A percentile compares a stretch with the other conserved stretches of the same genome.
Evolutionary conservation across 108 stramenopile species (phyloP).

Genomic region (Licmophora abbreviata): DNA sequence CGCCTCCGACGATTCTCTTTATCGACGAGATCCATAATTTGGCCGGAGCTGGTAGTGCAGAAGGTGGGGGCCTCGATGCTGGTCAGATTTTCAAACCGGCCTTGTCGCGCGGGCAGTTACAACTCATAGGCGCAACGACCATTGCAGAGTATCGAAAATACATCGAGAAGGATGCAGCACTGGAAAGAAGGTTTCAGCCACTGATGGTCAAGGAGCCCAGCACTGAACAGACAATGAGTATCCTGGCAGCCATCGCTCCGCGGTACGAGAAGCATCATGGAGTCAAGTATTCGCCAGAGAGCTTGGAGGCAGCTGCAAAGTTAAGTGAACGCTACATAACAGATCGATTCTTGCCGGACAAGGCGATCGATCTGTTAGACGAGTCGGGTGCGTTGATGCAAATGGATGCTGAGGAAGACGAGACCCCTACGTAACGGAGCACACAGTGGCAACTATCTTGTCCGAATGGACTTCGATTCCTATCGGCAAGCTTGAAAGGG

Average conservation of each 20-base stretch:
- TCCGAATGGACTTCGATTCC: constrained; percentile 65
- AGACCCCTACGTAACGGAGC: constrained; percentile 71
- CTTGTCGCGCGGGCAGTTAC: constrained; percentile 71
- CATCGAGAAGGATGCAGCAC: constrained; percentile 89
- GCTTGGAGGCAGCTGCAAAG: constrained; percentile 56
- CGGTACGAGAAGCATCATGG: constrained; percentile 70
- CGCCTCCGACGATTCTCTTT: constrained; percentile 82
- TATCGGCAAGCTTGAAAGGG: constrained; percentile 66
- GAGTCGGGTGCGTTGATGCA: constrained; percentile 93
- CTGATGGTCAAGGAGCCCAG: constrained; percentile 79
- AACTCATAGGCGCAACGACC: constrained; percentile 89
- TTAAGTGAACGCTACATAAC: constrained; percentile 69
- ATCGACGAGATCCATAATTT: constrained; percentile 56
- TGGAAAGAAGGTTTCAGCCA: constrained; percentile 86
- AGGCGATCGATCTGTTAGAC: constrained; percentile 91
- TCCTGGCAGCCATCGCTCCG: constrained; percentile 62
- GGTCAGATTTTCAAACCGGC: constrained; percentile 91
- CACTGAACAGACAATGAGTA: constrained; percentile 60
- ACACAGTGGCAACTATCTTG: constrained; percentile 48
- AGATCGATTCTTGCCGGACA: constrained; percentile 84
- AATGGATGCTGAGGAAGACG: constrained; percentile 45
- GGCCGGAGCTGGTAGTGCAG: constrained; percentile 47
- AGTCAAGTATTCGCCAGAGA: constrained; percentile 52
- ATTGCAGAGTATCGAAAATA: constrained; percentile 84
- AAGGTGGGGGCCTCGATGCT: constrained; percentile 82